These are phyloP conservation scores for Picea sitchensis DNA, from an alignment of 75 land plant species.

Conservation along the genomic window DNA sequence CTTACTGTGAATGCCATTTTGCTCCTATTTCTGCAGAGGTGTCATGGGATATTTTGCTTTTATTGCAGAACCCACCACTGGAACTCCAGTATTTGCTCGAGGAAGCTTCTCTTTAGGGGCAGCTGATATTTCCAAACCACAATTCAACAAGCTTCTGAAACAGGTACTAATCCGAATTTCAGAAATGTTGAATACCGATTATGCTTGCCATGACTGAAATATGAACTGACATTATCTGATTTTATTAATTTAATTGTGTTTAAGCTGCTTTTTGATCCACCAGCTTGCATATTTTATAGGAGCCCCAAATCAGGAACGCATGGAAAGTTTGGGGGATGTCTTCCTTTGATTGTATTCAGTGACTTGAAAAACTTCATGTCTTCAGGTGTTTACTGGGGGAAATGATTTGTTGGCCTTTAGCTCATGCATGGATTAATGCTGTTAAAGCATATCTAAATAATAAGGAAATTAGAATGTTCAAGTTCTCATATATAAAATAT, in stretches of 20 bases:
- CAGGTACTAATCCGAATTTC: slow-evolving; percentile 27
- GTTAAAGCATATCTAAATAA: background rate
- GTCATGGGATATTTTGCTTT: background rate
- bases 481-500: background rate
- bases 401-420: background rate
- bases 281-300: background rate
- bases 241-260: background rate
- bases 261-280: background rate
- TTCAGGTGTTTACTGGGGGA: background rate
- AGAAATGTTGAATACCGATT: background rate
- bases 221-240: background rate
- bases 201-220: background rate
- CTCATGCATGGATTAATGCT: background rate
- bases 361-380: background rate
- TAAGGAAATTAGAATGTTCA: no score
- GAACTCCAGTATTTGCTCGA: slow-evolving; percentile 47
- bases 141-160: slow-evolving; percentile 52
- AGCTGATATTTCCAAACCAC: slow-evolving; percentile 48
- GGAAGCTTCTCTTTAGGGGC: slow-evolving; percentile 40
- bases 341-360: background rate
- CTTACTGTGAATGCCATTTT: background rate
- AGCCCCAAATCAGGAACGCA: background rate
- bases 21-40: background rate
- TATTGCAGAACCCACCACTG: slow-evolving; percentile 33
- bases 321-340: background rate